Conservation (phyloP, 805 yeast genomes). For the Debaryomyces tyrocola region DNA sequence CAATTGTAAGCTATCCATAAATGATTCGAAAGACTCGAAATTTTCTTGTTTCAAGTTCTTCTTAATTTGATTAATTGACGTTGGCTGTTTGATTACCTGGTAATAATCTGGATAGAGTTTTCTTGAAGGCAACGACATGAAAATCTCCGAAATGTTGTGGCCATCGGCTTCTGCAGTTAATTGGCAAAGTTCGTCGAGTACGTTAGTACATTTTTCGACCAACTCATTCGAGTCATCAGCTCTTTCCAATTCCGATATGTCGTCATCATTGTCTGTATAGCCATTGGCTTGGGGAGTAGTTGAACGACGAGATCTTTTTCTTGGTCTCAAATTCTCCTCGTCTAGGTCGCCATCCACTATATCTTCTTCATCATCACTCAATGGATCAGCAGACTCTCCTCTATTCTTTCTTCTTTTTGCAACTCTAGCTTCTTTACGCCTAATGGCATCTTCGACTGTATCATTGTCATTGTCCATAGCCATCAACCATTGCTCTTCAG, state of each 20-base stretch:
- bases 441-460: slow-evolving; percentile 58
- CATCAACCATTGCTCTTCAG: slow-evolving; percentile 92
- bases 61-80: slow-evolving; percentile 55
- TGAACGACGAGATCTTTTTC: slow-evolving; percentile 18
- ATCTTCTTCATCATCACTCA: slow-evolving; percentile 22
- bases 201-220: slow-evolving; percentile 23
- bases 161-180: slow-evolving; percentile 46
- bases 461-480: slow-evolving; percentile 76
- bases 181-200: slow-evolving; percentile 45
- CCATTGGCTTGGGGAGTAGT: slow-evolving; percentile 14
- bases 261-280: slow-evolving; percentile 20
- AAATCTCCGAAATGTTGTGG: slow-evolving; percentile 40
- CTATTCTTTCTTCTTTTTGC: slow-evolving; percentile 38
- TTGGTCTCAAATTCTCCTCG: slow-evolving; percentile 14
- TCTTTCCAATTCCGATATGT: slow-evolving; percentile 23
- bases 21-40: slow-evolving; percentile 41
- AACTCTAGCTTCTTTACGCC: slow-evolving; percentile 47
- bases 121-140: slow-evolving; percentile 69
- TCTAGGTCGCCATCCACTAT: slow-evolving; percentile 27
- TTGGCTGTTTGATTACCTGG: slow-evolving; percentile 57
- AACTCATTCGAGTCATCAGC: slow-evolving; percentile 14
- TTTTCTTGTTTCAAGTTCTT: slow-evolving; percentile 46
- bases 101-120: slow-evolving; percentile 85
- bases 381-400: slow-evolving; percentile 12
- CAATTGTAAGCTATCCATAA: slow-evolving; percentile 60